Base-by-base conservation (phyloP, 1,284 basidiomycete species). In the Cutaneotrichosporon spelunceum region DNA sequence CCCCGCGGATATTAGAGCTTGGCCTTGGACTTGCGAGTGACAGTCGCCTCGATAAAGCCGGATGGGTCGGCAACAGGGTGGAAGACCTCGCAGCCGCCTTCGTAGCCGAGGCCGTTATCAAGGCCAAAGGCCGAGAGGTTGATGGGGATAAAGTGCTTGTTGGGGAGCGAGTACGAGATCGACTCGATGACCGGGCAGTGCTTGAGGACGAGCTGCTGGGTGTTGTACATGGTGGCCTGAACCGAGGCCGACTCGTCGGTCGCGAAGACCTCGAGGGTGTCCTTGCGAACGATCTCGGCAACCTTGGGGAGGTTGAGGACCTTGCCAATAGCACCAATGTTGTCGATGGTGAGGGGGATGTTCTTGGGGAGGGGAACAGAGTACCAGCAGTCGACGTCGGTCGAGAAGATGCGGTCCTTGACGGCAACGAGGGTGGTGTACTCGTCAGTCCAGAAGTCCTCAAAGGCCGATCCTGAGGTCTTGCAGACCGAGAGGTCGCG, bases 201-300 rank as follows among this genome's bases (percentile, higher is more conserved):
- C 7, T 78, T 77, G 30, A 95, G 80, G 64, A 96, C 83, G 7
- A 83, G 82, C 68, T 89, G 84, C 1, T 84, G 89, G 86, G 96
- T 96, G 78, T 89, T 90, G 84, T 88, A 96, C 61, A 94, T 82
- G 50, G 92, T 95, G 14, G 93, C 92, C 87, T 95, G 93, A 7
- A 98, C 94, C 70, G 88, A 90, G 9, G 91, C 92, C 72, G 90
- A 93, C 73, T 93, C 88, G 70, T 97, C 91, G 29, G 82, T 80
- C 2, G 93, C 91, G 75, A 97, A 98, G 2, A 88, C 81, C 65
- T 91, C 86, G 30, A 97, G 80, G 9, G 92, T 94, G 21, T 86
- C 83, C 48, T 80, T 78, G 61, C 86, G 83, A 53, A 87, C 88
- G 7, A 83, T 82, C 11, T 74, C 75, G 3, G 84, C 81, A n/a